A percentile compares a stretch with the other conserved stretches of the same genome.
Conservation (phyloP, 2,329 filamentous ascomycete genomes). For the Phaeoacremonium minimum region DNA sequence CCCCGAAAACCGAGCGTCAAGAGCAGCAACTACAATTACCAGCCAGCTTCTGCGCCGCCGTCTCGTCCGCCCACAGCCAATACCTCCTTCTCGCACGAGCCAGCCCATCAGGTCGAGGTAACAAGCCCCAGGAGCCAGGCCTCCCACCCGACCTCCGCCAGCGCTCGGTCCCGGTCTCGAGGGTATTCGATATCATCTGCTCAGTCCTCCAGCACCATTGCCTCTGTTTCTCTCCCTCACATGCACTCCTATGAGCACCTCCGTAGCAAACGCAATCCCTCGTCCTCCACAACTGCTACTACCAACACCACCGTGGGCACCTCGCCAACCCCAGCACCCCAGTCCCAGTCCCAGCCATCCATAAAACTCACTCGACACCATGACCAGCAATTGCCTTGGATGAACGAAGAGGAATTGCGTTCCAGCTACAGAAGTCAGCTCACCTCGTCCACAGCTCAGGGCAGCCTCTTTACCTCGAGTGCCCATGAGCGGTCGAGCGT, state of each 20-base stretch:
- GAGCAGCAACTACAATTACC: conserved; percentile 17
- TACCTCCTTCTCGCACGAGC: conserved; percentile 14
- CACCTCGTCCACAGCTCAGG: conserved; percentile 51
- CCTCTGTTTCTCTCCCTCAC: conserved; percentile 30
- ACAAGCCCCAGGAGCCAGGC: no score
- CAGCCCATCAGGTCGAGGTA: no score
- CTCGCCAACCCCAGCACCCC: no score
- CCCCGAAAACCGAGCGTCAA: conserved; percentile 51
- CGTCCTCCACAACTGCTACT: conserved; percentile 9
- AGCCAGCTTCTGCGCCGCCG: conserved; percentile 14
- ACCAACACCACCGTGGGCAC: conserved; percentile 8
- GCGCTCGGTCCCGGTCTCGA: conserved; percentile 36
- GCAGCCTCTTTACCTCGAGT: conserved; percentile 34
- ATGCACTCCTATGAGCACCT: conserved; percentile 34
- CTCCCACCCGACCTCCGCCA: conserved; percentile 17
- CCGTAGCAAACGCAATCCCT: conserved; percentile 19
- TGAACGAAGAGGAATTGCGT: conserved; percentile 46
- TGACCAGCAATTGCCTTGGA: conserved; percentile 33
- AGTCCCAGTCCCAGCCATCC: no score
- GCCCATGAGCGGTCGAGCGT: conserved; percentile 84
- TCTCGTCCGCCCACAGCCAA: conserved; percentile 9
- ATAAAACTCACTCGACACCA: conserved; percentile 2
- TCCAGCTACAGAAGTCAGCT: conserved; percentile 54
- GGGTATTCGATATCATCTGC: conserved; percentile 44
- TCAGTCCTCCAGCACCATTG: conserved; percentile 39